phyloP scores from a whole-genome alignment of 208 protist genomes.

The Crithidia bombi region DNA sequence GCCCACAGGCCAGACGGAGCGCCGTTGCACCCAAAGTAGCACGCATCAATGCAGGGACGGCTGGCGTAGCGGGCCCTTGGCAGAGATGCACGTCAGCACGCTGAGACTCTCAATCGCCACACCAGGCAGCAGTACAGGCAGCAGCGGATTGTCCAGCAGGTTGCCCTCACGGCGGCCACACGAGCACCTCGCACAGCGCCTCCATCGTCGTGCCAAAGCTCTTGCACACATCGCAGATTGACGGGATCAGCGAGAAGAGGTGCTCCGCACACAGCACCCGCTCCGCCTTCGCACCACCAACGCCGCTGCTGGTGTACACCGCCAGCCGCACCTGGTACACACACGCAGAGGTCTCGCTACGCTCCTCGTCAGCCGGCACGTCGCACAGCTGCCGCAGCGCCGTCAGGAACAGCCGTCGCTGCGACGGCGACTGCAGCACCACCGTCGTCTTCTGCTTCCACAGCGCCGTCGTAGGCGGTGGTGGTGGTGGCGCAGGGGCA shows the following conservation, averaged over 20 bases:
- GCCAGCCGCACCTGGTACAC: slow-evolving; percentile 25
- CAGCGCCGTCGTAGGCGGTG: background rate
- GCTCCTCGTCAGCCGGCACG: background rate
- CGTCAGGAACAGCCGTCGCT: slow-evolving; percentile 3
- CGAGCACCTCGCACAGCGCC: slow-evolving; percentile 22
- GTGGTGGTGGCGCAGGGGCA: background rate
- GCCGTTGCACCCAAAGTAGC: slow-evolving; percentile 15
- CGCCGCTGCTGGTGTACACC: slow-evolving; percentile 8
- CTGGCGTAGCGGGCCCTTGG: slow-evolving; percentile 3
- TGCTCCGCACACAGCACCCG: slow-evolving; percentile 16
- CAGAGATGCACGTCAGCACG: slow-evolving; percentile 13
- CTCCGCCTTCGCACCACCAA: background rate
- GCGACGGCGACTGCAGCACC: background rate
- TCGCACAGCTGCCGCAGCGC: background rate
- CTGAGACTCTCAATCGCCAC: slow-evolving; percentile 10
- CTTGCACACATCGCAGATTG: slow-evolving; percentile 2
- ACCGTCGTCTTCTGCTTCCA: background rate
- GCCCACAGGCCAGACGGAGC: background rate
- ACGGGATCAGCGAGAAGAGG: slow-evolving; percentile 19
- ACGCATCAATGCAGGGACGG: slow-evolving; percentile 16
- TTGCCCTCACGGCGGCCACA: slow-evolving; percentile 19
- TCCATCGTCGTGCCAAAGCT: slow-evolving; percentile 14
- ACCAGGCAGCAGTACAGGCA: slow-evolving; percentile 14
- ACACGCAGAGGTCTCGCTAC: slow-evolving; percentile 2
- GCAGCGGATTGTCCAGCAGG: slow-evolving; percentile 21